Percentiles rank a stretch among this genome's conserved stretches.
These are phyloP conservation scores for Termitomyces sp. DNA, from an alignment of 768 basidiomycete genomes.

Conservation along the genomic window DNA sequence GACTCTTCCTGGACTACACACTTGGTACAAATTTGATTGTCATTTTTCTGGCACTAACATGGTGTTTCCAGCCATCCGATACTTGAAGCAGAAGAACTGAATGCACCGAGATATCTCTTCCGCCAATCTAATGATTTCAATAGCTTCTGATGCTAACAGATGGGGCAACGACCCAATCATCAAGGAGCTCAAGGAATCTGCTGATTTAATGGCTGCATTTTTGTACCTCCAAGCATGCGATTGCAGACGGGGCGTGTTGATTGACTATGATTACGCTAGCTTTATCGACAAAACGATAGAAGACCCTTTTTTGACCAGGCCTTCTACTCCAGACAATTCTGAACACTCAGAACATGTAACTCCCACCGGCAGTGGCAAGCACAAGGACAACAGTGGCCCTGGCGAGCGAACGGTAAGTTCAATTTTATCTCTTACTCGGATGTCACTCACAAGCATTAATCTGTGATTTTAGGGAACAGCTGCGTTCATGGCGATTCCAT, in stretches of 20 bases:
- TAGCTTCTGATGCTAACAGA: neutral
- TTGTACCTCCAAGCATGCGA: neutral
- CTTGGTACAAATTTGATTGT: neutral
- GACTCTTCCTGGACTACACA: neutral
- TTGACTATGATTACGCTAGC: constrained; percentile 1
- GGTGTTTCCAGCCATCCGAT: neutral
- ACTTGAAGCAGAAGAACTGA: neutral
- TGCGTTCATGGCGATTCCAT: neutral
- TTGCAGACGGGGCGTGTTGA: neutral
- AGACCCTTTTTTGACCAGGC: neutral
- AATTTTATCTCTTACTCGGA: neutral
- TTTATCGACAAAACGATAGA: neutral
- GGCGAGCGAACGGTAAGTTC: neutral
- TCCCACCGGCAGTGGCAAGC: neutral
- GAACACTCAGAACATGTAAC: neutral
- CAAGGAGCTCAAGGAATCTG: neutral
- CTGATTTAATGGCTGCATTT: neutral
- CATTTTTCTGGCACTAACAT: neutral
- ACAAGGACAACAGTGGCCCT: neutral
- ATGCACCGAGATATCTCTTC: neutral
- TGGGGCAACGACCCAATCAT: neutral
- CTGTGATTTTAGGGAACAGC: neutral
- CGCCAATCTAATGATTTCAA: neutral
- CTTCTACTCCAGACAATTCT: neutral
- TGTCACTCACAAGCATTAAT: neutral